Percentiles rank a stretch among this genome's conserved stretches.
Conservation (phyloP, 2,329 filamentous ascomycete species). For the Canariomyces notabilis region DNA sequence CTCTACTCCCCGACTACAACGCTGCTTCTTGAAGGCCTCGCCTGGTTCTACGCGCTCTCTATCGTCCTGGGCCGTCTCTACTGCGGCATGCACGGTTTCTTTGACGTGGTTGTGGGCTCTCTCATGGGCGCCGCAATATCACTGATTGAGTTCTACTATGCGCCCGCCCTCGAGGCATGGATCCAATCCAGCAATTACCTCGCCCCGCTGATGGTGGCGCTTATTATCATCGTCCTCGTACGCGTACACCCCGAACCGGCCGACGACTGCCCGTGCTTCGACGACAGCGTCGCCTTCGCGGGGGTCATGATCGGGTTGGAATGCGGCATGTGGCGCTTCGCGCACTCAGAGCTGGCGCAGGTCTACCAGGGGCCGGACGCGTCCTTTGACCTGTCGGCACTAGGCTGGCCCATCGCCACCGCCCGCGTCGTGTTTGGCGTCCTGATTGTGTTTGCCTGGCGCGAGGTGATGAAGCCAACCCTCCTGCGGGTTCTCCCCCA, state of each 20-base stretch:
- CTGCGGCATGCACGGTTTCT: constrained; percentile 97
- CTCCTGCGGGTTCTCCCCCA: constrained; percentile 75
- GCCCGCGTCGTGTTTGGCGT: constrained; percentile 74
- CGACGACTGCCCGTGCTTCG: constrained; percentile 94
- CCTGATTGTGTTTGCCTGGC: constrained; percentile 80
- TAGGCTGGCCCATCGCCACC: constrained; percentile 61
- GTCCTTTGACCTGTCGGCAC: constrained; percentile 58
- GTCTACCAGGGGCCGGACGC: constrained; percentile 44
- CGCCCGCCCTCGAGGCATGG: constrained; percentile 62
- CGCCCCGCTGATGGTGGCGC: constrained; percentile 58
- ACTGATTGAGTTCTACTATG: constrained; percentile 55
- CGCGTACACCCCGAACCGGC: constrained; percentile 92
- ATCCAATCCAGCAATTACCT: constrained; percentile 60
- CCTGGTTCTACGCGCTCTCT: constrained; percentile 81
- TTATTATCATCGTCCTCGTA: constrained; percentile 69
- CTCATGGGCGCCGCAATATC: constrained; percentile 65
- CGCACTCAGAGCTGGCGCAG: constrained; percentile 43
- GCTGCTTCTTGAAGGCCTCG: constrained; percentile 58
- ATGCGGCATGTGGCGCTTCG: constrained; percentile 78
- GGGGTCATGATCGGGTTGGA: constrained; percentile 84
- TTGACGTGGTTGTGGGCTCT: constrained; percentile 81
- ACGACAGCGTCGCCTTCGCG: constrained; percentile 90
- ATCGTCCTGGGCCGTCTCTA: constrained; percentile 90
- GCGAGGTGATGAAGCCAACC: constrained; percentile 80
- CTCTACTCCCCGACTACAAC: constrained; percentile 55